Percentiles rank a stretch among this genome's conserved stretches.
Conservation (phyloP, 1,284 basidiomycete species). For the Apiotrichum siamense region DNA sequence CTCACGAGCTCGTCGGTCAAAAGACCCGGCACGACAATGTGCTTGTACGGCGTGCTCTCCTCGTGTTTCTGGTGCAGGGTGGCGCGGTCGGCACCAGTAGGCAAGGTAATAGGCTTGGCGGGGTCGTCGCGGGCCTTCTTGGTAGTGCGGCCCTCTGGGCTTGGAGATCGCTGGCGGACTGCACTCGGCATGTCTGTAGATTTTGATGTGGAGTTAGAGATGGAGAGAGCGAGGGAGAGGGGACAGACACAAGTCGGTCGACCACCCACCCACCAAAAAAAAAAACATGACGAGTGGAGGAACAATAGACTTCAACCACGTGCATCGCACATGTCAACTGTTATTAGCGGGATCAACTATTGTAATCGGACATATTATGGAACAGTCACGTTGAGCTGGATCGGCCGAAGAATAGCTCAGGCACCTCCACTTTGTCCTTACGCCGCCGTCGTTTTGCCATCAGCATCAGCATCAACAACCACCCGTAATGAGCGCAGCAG, state of each 20-base stretch:
- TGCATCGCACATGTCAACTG: neutral
- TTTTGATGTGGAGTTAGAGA: neutral
- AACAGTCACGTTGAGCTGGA: too few species aligned
- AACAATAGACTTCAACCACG: neutral
- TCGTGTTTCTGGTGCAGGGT: conserved; percentile 52
- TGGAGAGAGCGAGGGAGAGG: neutral
- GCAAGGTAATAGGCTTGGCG: conserved; percentile 24
- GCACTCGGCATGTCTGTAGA: conserved; percentile 25
- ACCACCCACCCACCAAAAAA: too few species aligned
- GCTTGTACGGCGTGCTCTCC: conserved; percentile 68
- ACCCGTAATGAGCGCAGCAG: neutral
- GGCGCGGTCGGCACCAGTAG: conserved; percentile 17
- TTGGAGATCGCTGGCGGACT: conserved; percentile 23
- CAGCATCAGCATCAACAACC: too few species aligned
- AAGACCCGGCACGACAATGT: conserved; percentile 73
- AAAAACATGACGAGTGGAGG: neutral
- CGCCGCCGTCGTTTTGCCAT: too few species aligned
- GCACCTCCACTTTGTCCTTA: too few species aligned
- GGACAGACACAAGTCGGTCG: neutral
- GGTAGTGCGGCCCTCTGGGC: conserved; percentile 9
- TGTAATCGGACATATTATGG: neutral
- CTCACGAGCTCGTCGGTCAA: conserved; percentile 75
- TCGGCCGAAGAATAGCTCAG: too few species aligned
- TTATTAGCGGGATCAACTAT: neutral
- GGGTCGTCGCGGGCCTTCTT: conserved; percentile 27